These are phyloP conservation scores for Pichia gijzeniarum DNA, from an alignment of 805 yeast species.

Conservation along the genomic window DNA sequence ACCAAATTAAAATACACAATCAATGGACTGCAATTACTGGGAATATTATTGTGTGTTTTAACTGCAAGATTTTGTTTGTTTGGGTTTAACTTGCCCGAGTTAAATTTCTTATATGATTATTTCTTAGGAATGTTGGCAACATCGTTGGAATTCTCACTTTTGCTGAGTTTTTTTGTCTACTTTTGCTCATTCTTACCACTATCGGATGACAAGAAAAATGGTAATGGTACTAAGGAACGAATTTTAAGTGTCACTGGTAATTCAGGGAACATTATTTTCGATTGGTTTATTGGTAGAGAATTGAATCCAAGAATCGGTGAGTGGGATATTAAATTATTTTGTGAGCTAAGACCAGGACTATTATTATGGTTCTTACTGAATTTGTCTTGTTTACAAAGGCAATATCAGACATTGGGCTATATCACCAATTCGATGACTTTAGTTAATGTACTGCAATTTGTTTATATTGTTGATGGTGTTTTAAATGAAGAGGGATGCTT, in stretches of 20 bases:
- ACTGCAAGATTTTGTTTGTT: slow-evolving; percentile 47
- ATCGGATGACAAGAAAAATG: slow-evolving; percentile 35
- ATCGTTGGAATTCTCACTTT: slow-evolving; percentile 56
- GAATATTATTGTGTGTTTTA: slow-evolving; percentile 34
- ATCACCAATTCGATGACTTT: slow-evolving; percentile 68
- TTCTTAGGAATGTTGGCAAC: slow-evolving; percentile 58
- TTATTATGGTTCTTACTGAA: slow-evolving; percentile 78
- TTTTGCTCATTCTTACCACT: slow-evolving; percentile 60
- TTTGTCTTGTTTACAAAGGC: slow-evolving; percentile 74
- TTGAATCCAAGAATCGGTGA: slow-evolving; percentile 83
- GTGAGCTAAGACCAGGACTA: slow-evolving; percentile 94
- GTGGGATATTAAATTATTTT: slow-evolving; percentile 84
- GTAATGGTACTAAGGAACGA: slow-evolving; percentile 51
- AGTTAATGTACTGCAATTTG: slow-evolving; percentile 63
- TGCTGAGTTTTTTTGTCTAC: slow-evolving; percentile 61
- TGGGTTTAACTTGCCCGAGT: slow-evolving; percentile 53
- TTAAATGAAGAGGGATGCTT: slow-evolving; percentile 83
- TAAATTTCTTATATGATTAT: slow-evolving; percentile 67
- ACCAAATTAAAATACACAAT: slow-evolving; percentile 64
- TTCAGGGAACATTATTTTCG: slow-evolving; percentile 66
- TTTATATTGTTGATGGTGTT: slow-evolving; percentile 87
- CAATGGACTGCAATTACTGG: slow-evolving; percentile 63
- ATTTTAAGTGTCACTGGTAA: slow-evolving; percentile 85
- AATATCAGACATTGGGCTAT: slow-evolving; percentile 44
- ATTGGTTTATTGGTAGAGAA: slow-evolving; percentile 97